These are phyloP conservation scores for Scheffersomyces parashehatae DNA, from an alignment of 1,139 yeast species.

Conservation along the genomic window DNA sequence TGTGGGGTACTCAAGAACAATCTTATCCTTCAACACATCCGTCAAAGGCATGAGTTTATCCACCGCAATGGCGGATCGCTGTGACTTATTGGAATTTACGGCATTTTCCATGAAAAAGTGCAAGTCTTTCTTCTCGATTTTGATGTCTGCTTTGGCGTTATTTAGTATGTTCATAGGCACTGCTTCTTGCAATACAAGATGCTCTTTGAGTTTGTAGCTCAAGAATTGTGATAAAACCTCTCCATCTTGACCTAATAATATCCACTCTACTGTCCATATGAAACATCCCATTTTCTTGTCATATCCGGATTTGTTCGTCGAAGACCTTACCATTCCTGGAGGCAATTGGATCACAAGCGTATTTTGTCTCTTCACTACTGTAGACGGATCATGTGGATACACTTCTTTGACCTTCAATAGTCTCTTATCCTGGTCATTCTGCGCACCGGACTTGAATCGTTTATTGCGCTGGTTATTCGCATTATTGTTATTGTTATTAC, in stretches of 20 bases:
- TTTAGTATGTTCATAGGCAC: conserved; percentile 40
- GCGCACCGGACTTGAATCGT: conserved; percentile 25
- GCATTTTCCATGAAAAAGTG: conserved; percentile 38
- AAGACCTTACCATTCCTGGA: conserved; percentile 72
- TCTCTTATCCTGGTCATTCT: conserved; percentile 23
- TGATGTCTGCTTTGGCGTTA: conserved; percentile 9
- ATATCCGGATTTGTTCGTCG: conserved; percentile 68
- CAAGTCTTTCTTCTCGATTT: conserved; percentile 21
- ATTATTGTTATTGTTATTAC: conserved; percentile 12
- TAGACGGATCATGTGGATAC: conserved; percentile 27
- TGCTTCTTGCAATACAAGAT: conserved; percentile 30
- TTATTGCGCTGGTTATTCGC: conserved; percentile 17
- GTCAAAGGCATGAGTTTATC: conserved; percentile 27
- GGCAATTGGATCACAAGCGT: conserved; percentile 55
- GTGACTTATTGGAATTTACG: conserved; percentile 15
- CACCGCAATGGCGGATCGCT: conserved; percentile 24
- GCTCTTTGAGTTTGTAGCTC: conserved; percentile 50
- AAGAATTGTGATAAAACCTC: conserved; percentile 29
- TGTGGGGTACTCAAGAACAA: conserved; percentile 80
- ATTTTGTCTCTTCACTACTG: conserved; percentile 34
- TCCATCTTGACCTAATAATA: conserved; percentile 35
- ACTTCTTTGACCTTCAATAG: conserved; percentile 19
- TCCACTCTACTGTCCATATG: conserved; percentile 84
- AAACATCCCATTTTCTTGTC: conserved; percentile 63
- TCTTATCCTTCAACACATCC: conserved; percentile 51